Conservation (phyloP, 805 yeast species). For the Saccharomycopsis selenospora region DNA sequence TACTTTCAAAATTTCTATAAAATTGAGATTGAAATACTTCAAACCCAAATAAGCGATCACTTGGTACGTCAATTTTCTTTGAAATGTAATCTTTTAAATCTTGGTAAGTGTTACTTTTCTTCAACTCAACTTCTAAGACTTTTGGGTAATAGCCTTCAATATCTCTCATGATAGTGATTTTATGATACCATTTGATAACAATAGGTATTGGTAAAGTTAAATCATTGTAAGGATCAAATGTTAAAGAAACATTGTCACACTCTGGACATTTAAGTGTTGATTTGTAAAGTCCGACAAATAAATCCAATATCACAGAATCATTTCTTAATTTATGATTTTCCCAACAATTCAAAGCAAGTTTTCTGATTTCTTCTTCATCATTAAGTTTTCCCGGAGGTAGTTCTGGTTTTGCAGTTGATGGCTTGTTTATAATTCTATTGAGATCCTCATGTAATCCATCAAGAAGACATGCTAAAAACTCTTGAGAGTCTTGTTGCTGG, state of each 20-base stretch:
- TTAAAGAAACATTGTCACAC: conserved; percentile 71
- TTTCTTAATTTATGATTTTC: conserved; percentile 68
- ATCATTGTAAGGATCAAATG: conserved; percentile 92
- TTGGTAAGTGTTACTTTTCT: conserved; percentile 53
- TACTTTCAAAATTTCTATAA: conserved; percentile 59
- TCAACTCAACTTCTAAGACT: conserved; percentile 62
- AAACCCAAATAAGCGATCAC: conserved; percentile 38
- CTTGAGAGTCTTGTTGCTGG: conserved; percentile 91
- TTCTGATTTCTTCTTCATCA: conserved; percentile 44
- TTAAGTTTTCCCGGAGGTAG: conserved; percentile 48
- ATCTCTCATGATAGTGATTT: conserved; percentile 43
- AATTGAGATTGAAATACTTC: conserved; percentile 64
- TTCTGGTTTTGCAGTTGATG: conserved; percentile 86
- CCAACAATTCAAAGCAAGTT: conserved; percentile 75
- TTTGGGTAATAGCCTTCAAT: conserved; percentile 47
- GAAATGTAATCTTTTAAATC: conserved; percentile 60
- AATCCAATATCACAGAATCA: conserved; percentile 75
- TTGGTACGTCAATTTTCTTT: conserved; percentile 27
- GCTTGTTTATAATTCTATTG: conserved; percentile 75
- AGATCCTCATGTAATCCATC: conserved; percentile 92
- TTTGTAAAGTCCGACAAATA: conserved; percentile 86
- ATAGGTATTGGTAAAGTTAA: conserved; percentile 85
- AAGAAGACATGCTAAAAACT: conserved; percentile 76
- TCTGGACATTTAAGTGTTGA: conserved; percentile 85
- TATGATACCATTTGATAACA: conserved; percentile 61